Conservation (phyloP, 1,284 basidiomycete species). For the Marasmius fiardii region DNA sequence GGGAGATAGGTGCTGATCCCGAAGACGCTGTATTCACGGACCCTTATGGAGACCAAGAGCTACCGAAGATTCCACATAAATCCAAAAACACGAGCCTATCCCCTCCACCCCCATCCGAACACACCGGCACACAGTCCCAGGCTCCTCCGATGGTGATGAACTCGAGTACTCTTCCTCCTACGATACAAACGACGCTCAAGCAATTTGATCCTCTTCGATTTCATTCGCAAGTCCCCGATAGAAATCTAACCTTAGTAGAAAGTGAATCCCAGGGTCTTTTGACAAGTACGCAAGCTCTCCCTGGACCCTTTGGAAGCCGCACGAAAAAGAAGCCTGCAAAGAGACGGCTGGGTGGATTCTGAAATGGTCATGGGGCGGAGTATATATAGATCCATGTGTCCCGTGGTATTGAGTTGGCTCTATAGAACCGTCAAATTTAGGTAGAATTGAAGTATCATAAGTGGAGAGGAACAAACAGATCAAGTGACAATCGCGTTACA, state of each 20-base stretch:
- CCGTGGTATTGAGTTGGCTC: background rate
- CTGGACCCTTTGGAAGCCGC: conserved; percentile 70
- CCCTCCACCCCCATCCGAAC: background rate
- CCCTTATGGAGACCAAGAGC: conserved; percentile 38
- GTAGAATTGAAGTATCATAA: background rate
- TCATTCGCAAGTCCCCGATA: conserved; percentile 10
- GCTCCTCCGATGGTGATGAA: conserved; percentile 34
- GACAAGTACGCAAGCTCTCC: conserved; percentile 66
- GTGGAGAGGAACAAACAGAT: background rate
- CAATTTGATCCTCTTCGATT: conserved; percentile 15
- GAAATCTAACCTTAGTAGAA: conserved; percentile 13
- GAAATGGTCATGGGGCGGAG: conserved; percentile 18
- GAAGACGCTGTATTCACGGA: conserved; percentile 50
- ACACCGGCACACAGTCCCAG: conserved; percentile 16
- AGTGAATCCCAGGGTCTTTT: conserved; percentile 42
- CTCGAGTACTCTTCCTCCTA: conserved; percentile 17
- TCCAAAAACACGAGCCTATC: conserved; percentile 4
- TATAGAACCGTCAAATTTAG: background rate
- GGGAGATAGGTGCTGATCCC: conserved; percentile 55
- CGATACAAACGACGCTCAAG: conserved; percentile 15
- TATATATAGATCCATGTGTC: background rate
- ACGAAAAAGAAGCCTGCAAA: conserved; percentile 62
- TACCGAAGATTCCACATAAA: background rate
- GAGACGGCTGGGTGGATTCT: conserved; percentile 77
- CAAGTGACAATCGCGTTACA: conserved; percentile 3